Evolutionary conservation across 441 rosid species (phyloP), one percentile per base, ranked within the genome.

Genomic region (Melastoma candidum): DNA sequence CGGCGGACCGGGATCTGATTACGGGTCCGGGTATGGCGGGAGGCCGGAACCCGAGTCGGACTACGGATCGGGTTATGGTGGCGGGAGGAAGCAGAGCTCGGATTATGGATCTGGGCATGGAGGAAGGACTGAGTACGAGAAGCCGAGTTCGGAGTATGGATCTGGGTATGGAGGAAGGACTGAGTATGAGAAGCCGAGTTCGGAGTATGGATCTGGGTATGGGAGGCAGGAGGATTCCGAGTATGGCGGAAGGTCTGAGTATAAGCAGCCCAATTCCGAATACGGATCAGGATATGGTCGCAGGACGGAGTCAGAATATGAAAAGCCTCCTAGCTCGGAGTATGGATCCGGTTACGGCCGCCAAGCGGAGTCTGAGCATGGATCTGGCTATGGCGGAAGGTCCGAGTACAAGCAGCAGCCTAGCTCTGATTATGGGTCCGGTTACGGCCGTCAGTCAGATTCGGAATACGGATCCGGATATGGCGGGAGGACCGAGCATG

Each of bases 211-310:
- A 27, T 46, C 71, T 8, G 69, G 71, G 0, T 57, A 65, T 36
- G 71, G 59, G 7, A 58, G 58, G 2, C 44, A 51, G 26, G 48
- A 63, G 3, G 74, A 51, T 3, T 29, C 36, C 36, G 2, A 29
- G 46, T 48, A 58, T 12, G 75, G 68, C 0, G 47, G 65, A 22
- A 56, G 60, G 32, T 39, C 67, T 0, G 59, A 60, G 50, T 48
- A 2, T 6, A 47, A 4, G 59, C 26, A 0, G 50, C 70, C 43
- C 3, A 49, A 29, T 36, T 17, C 50, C 2, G 74, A 66, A 14
- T 63, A 68, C 12, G 77, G 73, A 12, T 72, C 77, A 0, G 77
- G 73, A 0, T 61, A 74, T 43, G 81, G 77, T 0, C 48, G 61
- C 17, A 63, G 64, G 47, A 54, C 74, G 0, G 74, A 67, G 39